These are phyloP conservation scores for Pythium brachiatum DNA, from an alignment of 352 stramenopile species.

Conservation along the genomic window DNA sequence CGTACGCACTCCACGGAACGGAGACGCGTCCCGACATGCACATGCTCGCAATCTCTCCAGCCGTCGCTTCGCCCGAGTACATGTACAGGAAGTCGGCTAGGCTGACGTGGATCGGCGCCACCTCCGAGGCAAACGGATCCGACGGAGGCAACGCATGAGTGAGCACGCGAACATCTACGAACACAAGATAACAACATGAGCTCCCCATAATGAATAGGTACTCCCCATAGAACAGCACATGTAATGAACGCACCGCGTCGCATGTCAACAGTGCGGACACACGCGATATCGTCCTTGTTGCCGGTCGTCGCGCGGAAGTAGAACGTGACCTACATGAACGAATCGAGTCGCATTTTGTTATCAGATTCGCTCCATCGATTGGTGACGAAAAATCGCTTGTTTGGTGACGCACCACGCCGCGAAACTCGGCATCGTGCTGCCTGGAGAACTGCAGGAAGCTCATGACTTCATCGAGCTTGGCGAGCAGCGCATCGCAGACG, in stretches of 20 bases:
- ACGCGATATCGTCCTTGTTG: conserved; percentile 48
- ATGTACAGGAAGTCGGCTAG: conserved; percentile 85
- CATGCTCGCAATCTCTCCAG: conserved; percentile 78
- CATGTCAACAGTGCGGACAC: conserved; percentile 79
- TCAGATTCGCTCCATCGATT: conserved; percentile 4
- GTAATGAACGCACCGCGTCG: conserved; percentile 36
- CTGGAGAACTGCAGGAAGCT: conserved; percentile 74
- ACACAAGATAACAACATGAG: not conserved
- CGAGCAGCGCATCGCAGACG: conserved; percentile 68
- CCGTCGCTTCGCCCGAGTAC: conserved; percentile 79
- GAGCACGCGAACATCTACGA: conserved; percentile 50
- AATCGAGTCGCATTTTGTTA: not conserved
- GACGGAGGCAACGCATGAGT: conserved; percentile 41
- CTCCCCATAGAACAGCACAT: not conserved
- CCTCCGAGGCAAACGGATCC: conserved; percentile 57
- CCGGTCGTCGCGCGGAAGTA: conserved; percentile 57
- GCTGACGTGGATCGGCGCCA: conserved; percentile 70
- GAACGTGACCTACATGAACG: conserved; percentile 64
- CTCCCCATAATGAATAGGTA: no score
- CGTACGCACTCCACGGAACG: conserved; percentile 77
- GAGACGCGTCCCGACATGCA: conserved; percentile 84
- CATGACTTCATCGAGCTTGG: conserved; percentile 85
- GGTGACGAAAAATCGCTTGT: not conserved
- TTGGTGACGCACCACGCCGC: conserved; percentile 44
- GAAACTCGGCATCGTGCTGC: conserved; percentile 43